phyloP scores from a whole-genome alignment of 2,329 filamentous ascomycete species.

The Fusarium multiceps region DNA sequence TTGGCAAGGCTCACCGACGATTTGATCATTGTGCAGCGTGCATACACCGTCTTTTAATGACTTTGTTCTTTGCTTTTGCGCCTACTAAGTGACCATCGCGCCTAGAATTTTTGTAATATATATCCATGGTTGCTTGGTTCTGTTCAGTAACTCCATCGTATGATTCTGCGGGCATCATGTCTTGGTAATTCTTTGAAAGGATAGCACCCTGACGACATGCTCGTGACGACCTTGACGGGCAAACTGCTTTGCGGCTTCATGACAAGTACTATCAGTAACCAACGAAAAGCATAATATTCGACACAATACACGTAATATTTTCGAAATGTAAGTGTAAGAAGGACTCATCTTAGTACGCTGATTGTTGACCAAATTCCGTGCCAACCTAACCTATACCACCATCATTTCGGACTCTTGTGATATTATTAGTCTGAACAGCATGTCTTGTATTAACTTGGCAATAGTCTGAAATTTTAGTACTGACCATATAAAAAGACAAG shows the following conservation, averaged over 20 bases:
- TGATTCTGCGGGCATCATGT: neutral
- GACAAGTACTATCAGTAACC: neutral
- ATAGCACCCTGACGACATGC: neutral
- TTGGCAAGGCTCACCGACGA: conserved; percentile 17
- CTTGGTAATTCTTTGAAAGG: neutral
- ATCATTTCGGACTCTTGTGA: neutral
- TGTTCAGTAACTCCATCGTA: neutral
- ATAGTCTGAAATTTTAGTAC: neutral
- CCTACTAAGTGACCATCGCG: neutral
- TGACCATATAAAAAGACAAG: accelerated
- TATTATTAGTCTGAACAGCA: neutral
- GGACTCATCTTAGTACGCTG: neutral
- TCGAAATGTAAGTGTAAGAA: neutral
- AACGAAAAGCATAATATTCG: neutral
- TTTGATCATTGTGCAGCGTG: conserved; percentile 18
- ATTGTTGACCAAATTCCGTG: neutral
- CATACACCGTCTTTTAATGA: neutral
- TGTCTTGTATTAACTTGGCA: neutral
- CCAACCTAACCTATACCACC: neutral
- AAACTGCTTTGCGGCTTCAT: neutral
- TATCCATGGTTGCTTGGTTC: too few species aligned
- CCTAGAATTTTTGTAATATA: neutral
- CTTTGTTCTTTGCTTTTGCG: neutral
- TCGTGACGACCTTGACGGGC: neutral
- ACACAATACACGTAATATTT: neutral